Base-by-base conservation (phyloP, 2,329 filamentous ascomycete genomes). In the Phyllosticta citribraziliensis region DNA sequence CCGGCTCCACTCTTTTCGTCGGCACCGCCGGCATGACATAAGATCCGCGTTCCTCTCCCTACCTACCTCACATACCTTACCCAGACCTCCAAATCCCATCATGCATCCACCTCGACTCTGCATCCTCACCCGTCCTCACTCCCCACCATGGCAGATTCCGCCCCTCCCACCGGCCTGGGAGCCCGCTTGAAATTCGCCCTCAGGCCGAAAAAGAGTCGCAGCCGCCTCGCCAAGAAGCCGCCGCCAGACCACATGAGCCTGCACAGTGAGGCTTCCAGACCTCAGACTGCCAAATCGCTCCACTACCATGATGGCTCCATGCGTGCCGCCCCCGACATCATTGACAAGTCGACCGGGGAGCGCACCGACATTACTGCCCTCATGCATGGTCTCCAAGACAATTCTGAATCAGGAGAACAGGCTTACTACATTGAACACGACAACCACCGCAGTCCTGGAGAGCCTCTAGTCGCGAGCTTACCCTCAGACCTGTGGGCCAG, bases 401-500 rank as follows among this genome's bases (percentile, higher is more conserved):
- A 68, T 9, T 70, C 70, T 55, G 73, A 75, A 61, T 69, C 70
- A 1, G 63, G 72, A 9, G 65, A 65, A 27, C 63, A 60, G 27
- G 63, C 63, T 14, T 62, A 63, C 50, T 47, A 57, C 53, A 63
- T 25, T 22, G 27, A 60, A 52, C 60, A 58, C 57, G 60, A 55
- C 66, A 78, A 82, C 58, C 65, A 65, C 6, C 67, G 77, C 17
- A 55, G 51, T 5, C 60, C 60, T 17, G 60, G 60, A 17, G 60
- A 62, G 52, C 60, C 60, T 27, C 33, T 62, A 12, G 73, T 84
- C 35, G 74, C 74, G 0, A 78, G 73, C 52, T 67, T 84, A 14
- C 69, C 80, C 3, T 64, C 71, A 1, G 67, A 70, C 3, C 63
- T 82, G 3, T 84, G 82, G 82, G 67, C 69, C 8, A 63, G 63